Conservation (phyloP, 768 basidiomycete species). For the Trametes gibbosa region DNA sequence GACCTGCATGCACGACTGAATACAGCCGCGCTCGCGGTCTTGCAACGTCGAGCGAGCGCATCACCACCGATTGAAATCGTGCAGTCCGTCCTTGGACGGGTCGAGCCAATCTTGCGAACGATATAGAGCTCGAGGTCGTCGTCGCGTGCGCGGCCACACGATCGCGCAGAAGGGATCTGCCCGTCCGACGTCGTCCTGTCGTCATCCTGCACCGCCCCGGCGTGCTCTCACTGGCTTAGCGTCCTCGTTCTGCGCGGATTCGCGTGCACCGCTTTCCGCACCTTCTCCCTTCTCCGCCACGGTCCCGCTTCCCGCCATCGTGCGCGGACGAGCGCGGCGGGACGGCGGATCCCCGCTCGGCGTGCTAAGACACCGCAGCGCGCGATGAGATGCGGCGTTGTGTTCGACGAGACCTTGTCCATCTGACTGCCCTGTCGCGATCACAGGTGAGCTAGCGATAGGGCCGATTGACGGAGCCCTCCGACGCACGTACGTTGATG, state of each 20-base stretch:
- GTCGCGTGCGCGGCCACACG: not conserved
- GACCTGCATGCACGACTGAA: no score
- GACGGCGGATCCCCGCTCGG: not conserved
- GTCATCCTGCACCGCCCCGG: slow-evolving; percentile 1
- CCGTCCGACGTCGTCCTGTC: not conserved
- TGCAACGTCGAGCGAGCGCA: not conserved
- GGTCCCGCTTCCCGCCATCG: not conserved
- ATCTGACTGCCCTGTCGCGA: not conserved
- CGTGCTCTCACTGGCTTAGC: not conserved
- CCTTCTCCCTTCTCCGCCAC: not conserved
- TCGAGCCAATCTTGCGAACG: no score
- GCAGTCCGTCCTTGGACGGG: no score
- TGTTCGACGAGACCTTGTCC: not conserved
- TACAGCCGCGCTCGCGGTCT: not conserved
- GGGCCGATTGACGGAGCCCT: not conserved
- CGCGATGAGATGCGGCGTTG: not conserved
- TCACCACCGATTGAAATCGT: not conserved
- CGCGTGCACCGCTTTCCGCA: slow-evolving; percentile 1
- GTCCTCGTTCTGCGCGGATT: not conserved
- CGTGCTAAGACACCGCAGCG: not conserved
- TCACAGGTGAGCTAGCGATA: not conserved
- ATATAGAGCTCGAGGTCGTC: not conserved
- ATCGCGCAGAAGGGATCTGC: not conserved
- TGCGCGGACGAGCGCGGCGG: not conserved
- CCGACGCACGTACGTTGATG: not conserved